phyloP scores from a whole-genome alignment of 768 basidiomycete species.

The Tricholoma furcatifolium region DNA sequence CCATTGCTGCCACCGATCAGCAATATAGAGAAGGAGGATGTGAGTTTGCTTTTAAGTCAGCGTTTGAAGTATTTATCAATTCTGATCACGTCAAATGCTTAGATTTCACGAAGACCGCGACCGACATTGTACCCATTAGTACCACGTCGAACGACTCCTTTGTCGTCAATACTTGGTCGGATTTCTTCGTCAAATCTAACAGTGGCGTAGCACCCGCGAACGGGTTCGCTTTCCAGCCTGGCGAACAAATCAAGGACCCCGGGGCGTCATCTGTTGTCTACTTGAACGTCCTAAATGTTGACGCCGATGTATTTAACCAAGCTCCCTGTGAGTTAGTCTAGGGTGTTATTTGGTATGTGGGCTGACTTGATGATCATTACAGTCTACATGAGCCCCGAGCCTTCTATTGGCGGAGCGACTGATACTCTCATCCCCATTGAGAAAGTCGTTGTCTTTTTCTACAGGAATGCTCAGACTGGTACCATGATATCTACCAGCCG shows the following conservation, averaged over 20 bases:
- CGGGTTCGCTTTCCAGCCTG: neutral
- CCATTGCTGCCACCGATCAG: slow-evolving; percentile 39
- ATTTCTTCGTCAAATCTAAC: neutral
- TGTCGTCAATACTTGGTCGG: neutral
- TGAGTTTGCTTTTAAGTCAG: slow-evolving; percentile 5
- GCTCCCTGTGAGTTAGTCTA: neutral
- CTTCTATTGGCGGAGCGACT: neutral
- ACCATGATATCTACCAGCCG: too few species aligned
- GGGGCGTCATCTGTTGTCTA: neutral
- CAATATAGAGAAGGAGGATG: slow-evolving; percentile 31
- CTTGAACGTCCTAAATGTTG: neutral
- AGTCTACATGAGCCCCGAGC: neutral
- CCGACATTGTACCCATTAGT: neutral
- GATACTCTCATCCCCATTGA: neutral
- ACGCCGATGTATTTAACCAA: neutral
- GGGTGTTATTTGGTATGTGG: neutral
- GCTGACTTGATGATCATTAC: neutral
- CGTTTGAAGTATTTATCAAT: neutral
- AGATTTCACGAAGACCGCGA: neutral
- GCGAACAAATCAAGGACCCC: neutral
- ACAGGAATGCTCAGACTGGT: too few species aligned
- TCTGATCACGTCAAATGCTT: neutral
- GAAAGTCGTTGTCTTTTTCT: neutral
- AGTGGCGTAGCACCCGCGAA: neutral
- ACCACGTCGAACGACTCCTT: neutral